Evolutionary conservation across 257 asterid species (phyloP), one percentile per base, ranked within the genome.

Genomic region (Solanum sejunctum): DNA sequence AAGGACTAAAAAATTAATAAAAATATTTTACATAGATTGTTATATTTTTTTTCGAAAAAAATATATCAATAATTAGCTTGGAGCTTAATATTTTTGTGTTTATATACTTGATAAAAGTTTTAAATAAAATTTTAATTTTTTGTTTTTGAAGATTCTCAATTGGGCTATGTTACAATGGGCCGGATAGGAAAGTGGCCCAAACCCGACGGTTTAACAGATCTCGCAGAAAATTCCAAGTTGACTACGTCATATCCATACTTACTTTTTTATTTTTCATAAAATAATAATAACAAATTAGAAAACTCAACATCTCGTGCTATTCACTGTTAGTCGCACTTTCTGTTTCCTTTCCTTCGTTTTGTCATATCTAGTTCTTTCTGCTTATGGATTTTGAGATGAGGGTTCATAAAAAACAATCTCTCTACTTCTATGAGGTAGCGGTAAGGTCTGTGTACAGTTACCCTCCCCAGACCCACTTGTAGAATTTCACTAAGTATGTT

Each of bases 231-330:
- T 63, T 7, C 0, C 6, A 26, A 26, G 20, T 26, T 26, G 20
- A 0, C 5, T 63, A 26, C 10, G 1, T 26, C 6, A 6, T 43
- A 18, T 0, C 1, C 0, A 63, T 3, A 0, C 20, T 63, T 21
- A 63, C 5, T 63, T 18, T 63, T 63, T 63, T 28, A 28, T 63
- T 26, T 7, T 1, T 7, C 11, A 13, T 12, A 8, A 11, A 16
- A 61, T 1, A 61, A 21, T 61, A 21, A 11, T 16, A 21, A 21
- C 21, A 61, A 61, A 49, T 49, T 49, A 26, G 26, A 26, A n/a
- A n/a, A n/a, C n/a, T n/a, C n/a, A n/a, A n/a, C n/a, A n/a, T n/a
- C n/a, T n/a, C n/a, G n/a, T n/a, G n/a, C n/a, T n/a, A n/a, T n/a
- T n/a, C n/a, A n/a, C n/a, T n/a, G n/a, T n/a, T n/a, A n/a, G n/a